Evolutionary conservation across 305 asterid species (phyloP).

Genomic region (Rubia peregrina): DNA sequence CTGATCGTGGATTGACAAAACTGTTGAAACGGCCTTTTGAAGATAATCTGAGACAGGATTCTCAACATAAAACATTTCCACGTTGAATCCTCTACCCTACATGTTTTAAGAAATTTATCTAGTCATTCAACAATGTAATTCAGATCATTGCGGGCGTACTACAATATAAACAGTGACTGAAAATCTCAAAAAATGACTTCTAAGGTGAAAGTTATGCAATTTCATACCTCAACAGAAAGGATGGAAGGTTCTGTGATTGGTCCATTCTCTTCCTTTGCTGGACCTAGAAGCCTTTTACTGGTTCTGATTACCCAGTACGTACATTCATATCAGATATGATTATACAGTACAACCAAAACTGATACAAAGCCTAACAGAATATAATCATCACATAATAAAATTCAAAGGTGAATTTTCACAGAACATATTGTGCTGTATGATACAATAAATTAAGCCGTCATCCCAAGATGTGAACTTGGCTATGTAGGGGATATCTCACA

Average conservation of each 20-base stretch:
- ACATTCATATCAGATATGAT: conserved; percentile 11
- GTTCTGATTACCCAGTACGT: conserved; percentile 17
- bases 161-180: neutral
- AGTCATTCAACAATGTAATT: conserved; percentile 13
- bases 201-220: neutral
- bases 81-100: conserved; percentile 92
- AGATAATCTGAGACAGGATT: conserved; percentile 84
- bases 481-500: neutral
- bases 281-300: conserved; percentile 48
- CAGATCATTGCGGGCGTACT: neutral
- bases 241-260: conserved; percentile 71
- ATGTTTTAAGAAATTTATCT: conserved; percentile 16
- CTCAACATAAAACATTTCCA: conserved; percentile 66
- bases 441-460: neutral
- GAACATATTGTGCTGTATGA: neutral
- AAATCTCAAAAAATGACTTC: neutral
- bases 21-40: conserved; percentile 69
- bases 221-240: conserved; percentile 83
- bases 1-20: conserved; percentile 71
- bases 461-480: neutral
- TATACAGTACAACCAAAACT: conserved; percentile 11
- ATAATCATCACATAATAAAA: neutral
- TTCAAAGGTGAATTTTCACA: neutral
- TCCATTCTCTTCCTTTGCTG: conserved; percentile 42
- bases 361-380: conserved; percentile 10